These are phyloP conservation scores for Obba rivulosa DNA, from an alignment of 768 basidiomycete species.

Conservation along the genomic window DNA sequence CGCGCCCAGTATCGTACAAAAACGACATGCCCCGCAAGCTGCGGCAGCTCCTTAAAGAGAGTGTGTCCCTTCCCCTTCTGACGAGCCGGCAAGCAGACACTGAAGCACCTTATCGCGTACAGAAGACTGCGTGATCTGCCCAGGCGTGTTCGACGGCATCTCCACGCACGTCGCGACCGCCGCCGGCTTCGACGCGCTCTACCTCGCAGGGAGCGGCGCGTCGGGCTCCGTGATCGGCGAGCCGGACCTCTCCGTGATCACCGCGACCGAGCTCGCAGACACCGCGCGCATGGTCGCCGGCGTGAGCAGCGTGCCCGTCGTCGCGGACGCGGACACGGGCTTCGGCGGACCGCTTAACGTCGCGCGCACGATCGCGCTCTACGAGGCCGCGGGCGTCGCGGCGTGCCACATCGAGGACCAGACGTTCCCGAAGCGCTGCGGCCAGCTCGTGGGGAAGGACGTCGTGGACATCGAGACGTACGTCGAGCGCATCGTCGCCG, in stretches of 20 bases:
- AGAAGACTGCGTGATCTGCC: constrained; percentile 20
- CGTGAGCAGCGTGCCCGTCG: constrained; percentile 15
- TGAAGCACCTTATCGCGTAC: neutral
- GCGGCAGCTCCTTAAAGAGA: constrained; percentile 17
- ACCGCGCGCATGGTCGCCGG: constrained; percentile 17
- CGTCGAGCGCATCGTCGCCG: constrained; percentile 21
- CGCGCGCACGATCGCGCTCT: constrained; percentile 18
- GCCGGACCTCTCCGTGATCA: constrained; percentile 22
- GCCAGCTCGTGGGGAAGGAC: constrained; percentile 21
- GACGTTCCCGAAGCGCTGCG: constrained; percentile 23
- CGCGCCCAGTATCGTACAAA: constrained; percentile 12
- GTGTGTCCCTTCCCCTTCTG: neutral
- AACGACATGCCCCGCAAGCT: constrained; percentile 16
- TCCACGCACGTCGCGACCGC: constrained; percentile 20
- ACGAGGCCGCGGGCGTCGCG: constrained; percentile 20
- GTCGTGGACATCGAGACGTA: constrained; percentile 21
- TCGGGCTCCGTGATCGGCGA: constrained; percentile 20
- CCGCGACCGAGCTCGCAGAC: constrained; percentile 18
- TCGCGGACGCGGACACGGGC: constrained; percentile 21
- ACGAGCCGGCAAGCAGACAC: neutral
- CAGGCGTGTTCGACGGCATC: constrained; percentile 22
- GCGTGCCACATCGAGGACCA: constrained; percentile 24
- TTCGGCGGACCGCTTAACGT: constrained; percentile 22
- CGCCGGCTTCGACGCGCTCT: constrained; percentile 20
- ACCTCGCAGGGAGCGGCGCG: constrained; percentile 20